These are phyloP conservation scores for Cladosporium oxysporum DNA, from an alignment of 2,329 filamentous ascomycete species.

Conservation along the genomic window DNA sequence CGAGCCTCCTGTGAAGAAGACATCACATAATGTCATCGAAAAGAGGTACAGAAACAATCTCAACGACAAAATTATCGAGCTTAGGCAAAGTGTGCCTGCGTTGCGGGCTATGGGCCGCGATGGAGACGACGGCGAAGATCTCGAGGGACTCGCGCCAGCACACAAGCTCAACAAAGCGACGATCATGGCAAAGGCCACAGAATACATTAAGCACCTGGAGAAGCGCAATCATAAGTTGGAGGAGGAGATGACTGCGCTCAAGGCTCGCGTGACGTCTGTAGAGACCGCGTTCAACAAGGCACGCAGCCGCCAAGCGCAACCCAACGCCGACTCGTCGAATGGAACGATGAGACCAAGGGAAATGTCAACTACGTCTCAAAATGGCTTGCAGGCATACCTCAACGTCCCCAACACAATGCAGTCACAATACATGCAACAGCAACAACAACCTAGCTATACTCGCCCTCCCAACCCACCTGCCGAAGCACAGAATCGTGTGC, in stretches of 20 bases:
- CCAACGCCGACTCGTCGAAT: slow-evolving; percentile 27
- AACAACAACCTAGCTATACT: slow-evolving; percentile 35
- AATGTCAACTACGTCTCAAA: slow-evolving; percentile 31
- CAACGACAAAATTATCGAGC: slow-evolving; percentile 93
- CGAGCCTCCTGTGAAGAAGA: slow-evolving; percentile 72
- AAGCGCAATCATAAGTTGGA: slow-evolving; percentile 80
- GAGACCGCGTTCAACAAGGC: slow-evolving; percentile 66
- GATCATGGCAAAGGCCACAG: slow-evolving; percentile 90
- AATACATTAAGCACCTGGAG: slow-evolving; percentile 92
- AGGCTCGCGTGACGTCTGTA: slow-evolving; percentile 64
- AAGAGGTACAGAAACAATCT: slow-evolving; percentile 95
- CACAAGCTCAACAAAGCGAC: slow-evolving; percentile 99
- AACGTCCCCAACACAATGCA: slow-evolving; percentile 32
- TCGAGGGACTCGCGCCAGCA: slow-evolving; percentile 69
- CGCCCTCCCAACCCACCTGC: slow-evolving; percentile 35
- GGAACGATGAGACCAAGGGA: slow-evolving; percentile 29
- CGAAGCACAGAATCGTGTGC: slow-evolving; percentile 34
- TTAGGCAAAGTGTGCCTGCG: slow-evolving; percentile 89
- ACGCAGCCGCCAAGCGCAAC: slow-evolving; percentile 28
- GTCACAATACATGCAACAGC: slow-evolving; percentile 38
- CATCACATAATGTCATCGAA: slow-evolving; percentile 97
- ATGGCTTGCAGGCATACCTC: slow-evolving; percentile 29
- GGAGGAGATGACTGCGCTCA: slow-evolving; percentile 79
- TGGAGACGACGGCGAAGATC: slow-evolving; percentile 78
- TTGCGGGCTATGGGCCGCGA: slow-evolving; percentile 74